Base-by-base conservation (phyloP, 1,284 basidiomycete species). In the Cerioporus squamosus region DNA sequence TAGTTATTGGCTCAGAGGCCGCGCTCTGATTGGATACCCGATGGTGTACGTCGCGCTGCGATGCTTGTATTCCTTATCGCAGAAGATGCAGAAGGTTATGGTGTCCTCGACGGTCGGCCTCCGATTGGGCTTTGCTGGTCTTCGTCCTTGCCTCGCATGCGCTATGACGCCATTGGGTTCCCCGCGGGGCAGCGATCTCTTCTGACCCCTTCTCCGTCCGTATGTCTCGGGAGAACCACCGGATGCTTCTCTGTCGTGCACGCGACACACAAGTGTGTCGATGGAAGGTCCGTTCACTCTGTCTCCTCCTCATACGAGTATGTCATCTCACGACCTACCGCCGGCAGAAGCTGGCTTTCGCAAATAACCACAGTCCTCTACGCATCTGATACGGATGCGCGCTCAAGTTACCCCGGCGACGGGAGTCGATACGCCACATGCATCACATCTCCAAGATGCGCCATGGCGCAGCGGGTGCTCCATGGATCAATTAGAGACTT, bases 161-260 rank as follows among this genome's bases (percentile, higher is more conserved):
- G 2, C 20, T 20, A 39, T 39, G 31, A 49, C 36, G 36, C 23
- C 47, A n/a, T 18, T 12, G 20, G 26, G 26, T 29, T 10, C 33
- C 33, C 33, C 29, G 29, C 44, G 8, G 10, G 29, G 29, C n/a
- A 47, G 29, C 15, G 26, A 9, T 31, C 14, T 24, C 31, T 36
- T 36, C 33, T 36, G 33, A 36, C 10, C 12, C 24, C 20, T 52
- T 24, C 53, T 26, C 40, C 12, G 18, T 48, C 39, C 53, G 53
- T 39, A 48, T n/a, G 42, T 55, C 31, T 43, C 53, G 53, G 46
- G 26, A 48, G 45, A 55, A 55, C 44, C 26, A 7, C 53, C 45
- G 45, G 18, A 17, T 24, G 12, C 33, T 36, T 36, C 33, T 36
- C 10, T 36, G 12, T 7, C 29, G 33, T 10, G 22, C 40, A 43